phyloP scores from a whole-genome alignment of 495 filamentous ascomycete species.

The Penicillium riverlandense region DNA sequence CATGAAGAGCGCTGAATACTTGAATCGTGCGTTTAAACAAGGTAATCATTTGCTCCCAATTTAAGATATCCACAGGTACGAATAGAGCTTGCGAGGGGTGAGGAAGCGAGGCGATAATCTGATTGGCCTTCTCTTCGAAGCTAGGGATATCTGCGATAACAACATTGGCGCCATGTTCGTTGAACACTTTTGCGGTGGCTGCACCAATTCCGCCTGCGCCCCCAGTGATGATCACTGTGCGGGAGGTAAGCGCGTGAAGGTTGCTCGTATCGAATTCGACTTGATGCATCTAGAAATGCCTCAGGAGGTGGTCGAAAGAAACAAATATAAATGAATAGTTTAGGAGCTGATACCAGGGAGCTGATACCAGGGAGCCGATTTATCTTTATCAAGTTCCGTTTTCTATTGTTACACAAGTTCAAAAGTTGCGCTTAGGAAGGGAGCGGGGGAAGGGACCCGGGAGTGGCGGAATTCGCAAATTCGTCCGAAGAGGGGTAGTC shows the following conservation, averaged over 20 bases:
- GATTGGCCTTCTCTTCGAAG: slow-evolving; percentile 1
- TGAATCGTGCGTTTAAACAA: slow-evolving; percentile 50
- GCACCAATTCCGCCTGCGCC: slow-evolving; percentile 33
- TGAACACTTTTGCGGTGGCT: slow-evolving; percentile 21
- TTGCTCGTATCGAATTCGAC: slow-evolving; percentile 3
- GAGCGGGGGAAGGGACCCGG: too few species aligned
- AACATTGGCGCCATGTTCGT: slow-evolving; percentile 18
- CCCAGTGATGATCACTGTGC: slow-evolving; percentile 30
- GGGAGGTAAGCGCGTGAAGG: slow-evolving; percentile 4
- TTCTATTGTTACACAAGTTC: too few species aligned
- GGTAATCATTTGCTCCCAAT: slow-evolving; percentile 21
- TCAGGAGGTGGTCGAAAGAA: too few species aligned
- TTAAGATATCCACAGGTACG: slow-evolving; percentile 14
- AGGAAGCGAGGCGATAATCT: slow-evolving; percentile 7
- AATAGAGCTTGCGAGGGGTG: slow-evolving; percentile 13
- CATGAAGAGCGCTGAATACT: slow-evolving; percentile 48
- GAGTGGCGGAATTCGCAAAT: too few species aligned
- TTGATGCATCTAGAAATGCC: slow-evolving; percentile 1
- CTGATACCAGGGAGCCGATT: too few species aligned
- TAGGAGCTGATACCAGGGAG: too few species aligned
- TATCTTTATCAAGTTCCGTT: too few species aligned
- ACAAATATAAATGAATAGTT: too few species aligned
- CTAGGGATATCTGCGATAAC: slow-evolving; percentile 21
- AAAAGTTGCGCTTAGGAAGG: too few species aligned
- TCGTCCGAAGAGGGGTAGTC: too few species aligned